These are phyloP conservation scores for Chaetomium globosum DNA, from an alignment of 2,329 filamentous ascomycete species.

Conservation along the genomic window DNA sequence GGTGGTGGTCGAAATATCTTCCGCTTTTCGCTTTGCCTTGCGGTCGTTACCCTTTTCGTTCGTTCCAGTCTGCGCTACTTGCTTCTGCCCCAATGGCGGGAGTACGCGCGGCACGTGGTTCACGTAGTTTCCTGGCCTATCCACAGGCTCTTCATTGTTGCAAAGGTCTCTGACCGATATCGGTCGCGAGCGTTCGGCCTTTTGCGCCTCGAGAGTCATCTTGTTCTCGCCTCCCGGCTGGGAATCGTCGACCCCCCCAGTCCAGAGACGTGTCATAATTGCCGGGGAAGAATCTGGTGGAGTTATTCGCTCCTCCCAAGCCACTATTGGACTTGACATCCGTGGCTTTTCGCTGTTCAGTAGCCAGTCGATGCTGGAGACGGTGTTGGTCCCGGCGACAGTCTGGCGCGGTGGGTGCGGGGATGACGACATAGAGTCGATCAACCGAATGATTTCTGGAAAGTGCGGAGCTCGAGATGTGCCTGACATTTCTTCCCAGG, in stretches of 20 bases:
- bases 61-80: not conserved
- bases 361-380: slow-evolving; percentile 22
- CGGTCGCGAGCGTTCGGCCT: not conserved
- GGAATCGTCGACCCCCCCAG: slow-evolving; percentile 38
- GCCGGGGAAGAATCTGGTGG: not conserved
- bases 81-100: too few species aligned
- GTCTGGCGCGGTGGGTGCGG: not conserved
- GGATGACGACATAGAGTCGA: slow-evolving; percentile 6
- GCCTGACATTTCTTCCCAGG: not conserved
- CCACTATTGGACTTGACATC: not conserved
- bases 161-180: slow-evolving; percentile 27
- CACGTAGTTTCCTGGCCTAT: not conserved
- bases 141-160: slow-evolving; percentile 12
- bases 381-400: not conserved
- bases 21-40: slow-evolving; percentile 41
- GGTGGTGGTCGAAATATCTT: slow-evolving; percentile 38
- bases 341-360: slow-evolving; percentile 23
- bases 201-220: slow-evolving; percentile 10
- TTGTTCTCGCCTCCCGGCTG: slow-evolving; percentile 39
- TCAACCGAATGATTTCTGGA: slow-evolving; percentile 10
- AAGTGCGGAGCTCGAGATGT: not conserved
- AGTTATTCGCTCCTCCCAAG: not conserved
- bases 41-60: not conserved
- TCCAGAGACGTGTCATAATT: slow-evolving; percentile 29
- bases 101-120: not conserved